Evolutionary conservation across 768 basidiomycete genomes (phyloP), one percentile per base, ranked within the genome.

Genomic region (Trametes meyenii): DNA sequence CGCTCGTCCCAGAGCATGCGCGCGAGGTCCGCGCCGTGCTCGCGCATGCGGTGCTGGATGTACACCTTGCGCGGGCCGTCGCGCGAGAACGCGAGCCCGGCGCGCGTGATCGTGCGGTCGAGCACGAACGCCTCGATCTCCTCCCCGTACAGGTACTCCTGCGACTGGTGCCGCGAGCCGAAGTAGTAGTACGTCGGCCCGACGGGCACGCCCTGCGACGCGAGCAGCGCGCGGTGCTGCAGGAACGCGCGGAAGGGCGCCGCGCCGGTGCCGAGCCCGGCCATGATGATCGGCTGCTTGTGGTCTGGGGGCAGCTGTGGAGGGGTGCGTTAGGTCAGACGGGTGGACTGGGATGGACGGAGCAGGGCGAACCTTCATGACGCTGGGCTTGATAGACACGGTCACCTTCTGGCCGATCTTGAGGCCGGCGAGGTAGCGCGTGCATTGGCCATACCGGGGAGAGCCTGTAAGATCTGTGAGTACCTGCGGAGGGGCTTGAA

Each of bases 181-280:
- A 99, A 99, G 82, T 99, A 99, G 80, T 99, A 98, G 73, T 98
- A 89, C 11, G 94, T 84, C 2, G 96, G 96, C 0, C 97, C 97
- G 60, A 97, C 85, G 52, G 89, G 81, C 65, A 88, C 78, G 26
- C 90, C 89, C 71, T 92, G 87, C 33, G 85, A 75, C 33, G 83
- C 80, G 58, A 95, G 88, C 83, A 82, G 86, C 7, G 94, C 94
- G 59, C 96, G 88, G 75, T 99, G 88, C 74, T 99, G 97, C 62
- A 98, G 86, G 84, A 98, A 99, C 7, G 97, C 97, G 60, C 97
- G 93, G 90, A 99, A 99, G 23, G 97, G 97, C 12, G 97, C 97
- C 10, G 95, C 97, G 58, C 96, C 97, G 3, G 97, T 99, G 50
- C 97, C 97, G 33, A 99, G 87, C 66, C 97, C 97, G 36, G 96